Base-by-base conservation (phyloP, 352 stramenopile genomes). In the Phytophthora megakarya region DNA sequence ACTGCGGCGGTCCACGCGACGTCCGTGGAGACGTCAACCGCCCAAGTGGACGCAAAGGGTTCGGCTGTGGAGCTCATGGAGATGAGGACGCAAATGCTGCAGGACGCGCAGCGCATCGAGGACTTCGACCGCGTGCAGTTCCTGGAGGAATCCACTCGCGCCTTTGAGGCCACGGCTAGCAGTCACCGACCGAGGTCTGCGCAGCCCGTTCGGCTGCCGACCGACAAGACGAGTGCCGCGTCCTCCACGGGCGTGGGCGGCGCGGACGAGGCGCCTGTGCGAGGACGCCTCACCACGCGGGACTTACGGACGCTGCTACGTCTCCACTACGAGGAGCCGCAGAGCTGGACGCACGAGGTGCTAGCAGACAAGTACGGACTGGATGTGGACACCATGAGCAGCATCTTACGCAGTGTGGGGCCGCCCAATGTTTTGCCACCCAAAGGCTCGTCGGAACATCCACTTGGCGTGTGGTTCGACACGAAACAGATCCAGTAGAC, bases 341-440 rank as follows among this genome's bases (percentile, higher is more conserved):
- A 65, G 21, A 72, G 55, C 40, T 89, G 79, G 80, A 87, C 72
- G 32, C 56, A 42, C 25, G 60, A 76, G 25, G 71, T 75, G 35
- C 66, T 92, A 13, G 80, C 78, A 15, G 53, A 62, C n/a, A 80
- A 81, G 30, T 92, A 84, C 51, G 68, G 32, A 23, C 49, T 92
- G 11, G 72, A 85, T 11, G 18, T 46, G 10, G 44, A 53, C 15
- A 65, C 62, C 0, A 75, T 92, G 28, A 47, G 28, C 45, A 72
- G 53, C 39, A 79, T 90, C 32, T 52, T 78, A 23, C 58, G 47
- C 19, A 75, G 61, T 19, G 70, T 78, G 1, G 80, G 82, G 0
- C 82, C 82, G 28, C 76, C 82, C 21, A 82, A 89, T 42, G 78
- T 92, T 21, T 57, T 92, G 28, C 67, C 75, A 26, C 83, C 83